Percentiles rank a stretch among this genome's conserved stretches.
phyloP scores from a whole-genome alignment of 345 rosid species.

The Stellera chamaejasme region DNA sequence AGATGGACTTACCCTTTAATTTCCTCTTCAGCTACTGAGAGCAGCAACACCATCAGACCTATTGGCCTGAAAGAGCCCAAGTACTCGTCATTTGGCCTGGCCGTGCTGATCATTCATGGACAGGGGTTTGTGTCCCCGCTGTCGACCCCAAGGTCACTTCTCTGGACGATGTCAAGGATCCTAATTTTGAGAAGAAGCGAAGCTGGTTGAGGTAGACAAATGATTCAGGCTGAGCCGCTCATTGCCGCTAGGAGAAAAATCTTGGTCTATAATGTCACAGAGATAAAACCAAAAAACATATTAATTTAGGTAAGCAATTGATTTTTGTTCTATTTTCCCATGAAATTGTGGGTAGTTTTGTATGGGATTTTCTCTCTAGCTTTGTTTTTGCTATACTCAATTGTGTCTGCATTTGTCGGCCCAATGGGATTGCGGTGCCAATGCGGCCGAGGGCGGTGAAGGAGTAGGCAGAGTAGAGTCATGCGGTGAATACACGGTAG shows the following conservation, averaged over 20 bases:
- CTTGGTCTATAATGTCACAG: conserved; percentile 66
- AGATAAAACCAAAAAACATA: conserved; percentile 57
- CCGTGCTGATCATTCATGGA: conserved; percentile 67
- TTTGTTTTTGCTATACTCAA: neutral
- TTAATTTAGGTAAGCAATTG: conserved; percentile 52
- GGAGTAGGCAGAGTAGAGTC: too few relatives aligned
- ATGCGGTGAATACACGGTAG: too few relatives aligned
- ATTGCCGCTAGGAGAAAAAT: conserved; percentile 69
- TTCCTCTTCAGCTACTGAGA: conserved; percentile 87
- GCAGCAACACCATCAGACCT: conserved; percentile 55
- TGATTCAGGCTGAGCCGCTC: conserved; percentile 57
- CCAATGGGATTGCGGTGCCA: too few relatives aligned
- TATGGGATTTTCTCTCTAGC: neutral
- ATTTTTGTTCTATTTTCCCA: neutral
- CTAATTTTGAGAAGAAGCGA: conserved; percentile 74
- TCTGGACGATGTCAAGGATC: conserved; percentile 55
- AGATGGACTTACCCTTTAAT: conserved; percentile 69
- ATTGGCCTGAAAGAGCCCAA: conserved; percentile 92
- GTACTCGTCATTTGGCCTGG: conserved; percentile 86
- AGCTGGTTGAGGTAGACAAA: conserved; percentile 37
- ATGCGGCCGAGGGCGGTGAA: too few relatives aligned
- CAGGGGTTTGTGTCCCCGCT: conserved; percentile 85
- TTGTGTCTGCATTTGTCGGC: neutral
- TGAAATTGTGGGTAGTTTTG: conserved; percentile 1
- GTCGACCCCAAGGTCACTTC: conserved; percentile 52